These are phyloP conservation scores for Psilocybe sp. DNA, from an alignment of 768 basidiomycete species.

Conservation along the genomic window DNA sequence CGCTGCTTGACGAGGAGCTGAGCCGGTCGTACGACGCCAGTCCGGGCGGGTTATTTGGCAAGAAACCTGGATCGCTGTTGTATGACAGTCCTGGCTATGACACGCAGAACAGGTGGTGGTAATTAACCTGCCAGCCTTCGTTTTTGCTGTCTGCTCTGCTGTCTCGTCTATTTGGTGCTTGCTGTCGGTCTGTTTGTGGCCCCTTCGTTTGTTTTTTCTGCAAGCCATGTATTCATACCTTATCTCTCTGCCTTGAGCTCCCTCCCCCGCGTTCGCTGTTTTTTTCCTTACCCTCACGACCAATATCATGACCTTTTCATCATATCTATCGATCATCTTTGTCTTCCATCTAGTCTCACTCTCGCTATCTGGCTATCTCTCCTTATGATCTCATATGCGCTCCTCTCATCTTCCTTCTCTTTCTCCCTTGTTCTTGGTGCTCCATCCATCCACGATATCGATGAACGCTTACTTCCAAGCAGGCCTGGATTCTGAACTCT, in stretches of 20 bases:
- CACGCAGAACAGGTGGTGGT: constrained; percentile 26
- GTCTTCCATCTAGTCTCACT: no score
- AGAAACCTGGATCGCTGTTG: constrained; percentile 47
- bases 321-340: no score
- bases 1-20: constrained; percentile 72
- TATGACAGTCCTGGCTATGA: constrained; percentile 72
- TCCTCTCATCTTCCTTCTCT: no score
- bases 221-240: neutral
- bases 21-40: constrained; percentile 52
- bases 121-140: constrained; percentile 4
- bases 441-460: no score
- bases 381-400: no score
- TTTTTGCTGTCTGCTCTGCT: neutral
- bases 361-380: no score
- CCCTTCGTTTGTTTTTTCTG: neutral
- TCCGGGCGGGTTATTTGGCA: constrained; percentile 66
- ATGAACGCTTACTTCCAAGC: no score
- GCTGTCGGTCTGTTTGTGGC: constrained; percentile 4
- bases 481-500: no score
- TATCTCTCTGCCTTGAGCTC: constrained; percentile 11
- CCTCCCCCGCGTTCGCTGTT: constrained; percentile 8
- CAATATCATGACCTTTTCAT: no score
- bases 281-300: no score
- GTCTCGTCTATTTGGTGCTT: neutral
- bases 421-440: no score